Evolutionary conservation across 1,139 yeast genomes (phyloP).

Genomic region (Zygoascus sp.): DNA sequence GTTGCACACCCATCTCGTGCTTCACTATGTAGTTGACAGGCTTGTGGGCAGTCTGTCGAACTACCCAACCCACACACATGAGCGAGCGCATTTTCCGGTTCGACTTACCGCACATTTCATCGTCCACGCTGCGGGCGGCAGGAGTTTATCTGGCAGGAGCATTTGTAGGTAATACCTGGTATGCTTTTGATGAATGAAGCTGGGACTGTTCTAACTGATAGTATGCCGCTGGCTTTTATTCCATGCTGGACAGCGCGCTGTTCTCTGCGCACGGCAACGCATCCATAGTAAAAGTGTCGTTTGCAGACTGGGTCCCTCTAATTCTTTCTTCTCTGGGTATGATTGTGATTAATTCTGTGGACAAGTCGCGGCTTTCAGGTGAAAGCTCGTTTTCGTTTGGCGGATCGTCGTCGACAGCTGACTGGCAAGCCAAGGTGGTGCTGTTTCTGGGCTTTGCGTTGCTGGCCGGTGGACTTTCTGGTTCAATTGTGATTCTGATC

Average conservation of each 20-base stretch:
- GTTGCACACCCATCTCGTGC: not conserved
- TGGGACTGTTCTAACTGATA: constrained; percentile 14
- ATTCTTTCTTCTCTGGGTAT: constrained; percentile 86
- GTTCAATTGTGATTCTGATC: constrained; percentile 81
- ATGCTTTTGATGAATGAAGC: not conserved
- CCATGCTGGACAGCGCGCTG: constrained; percentile 81
- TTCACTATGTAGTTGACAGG: too few species aligned
- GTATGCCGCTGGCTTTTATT: constrained; percentile 87
- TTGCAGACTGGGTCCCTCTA: constrained; percentile 95
- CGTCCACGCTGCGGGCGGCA: constrained; percentile 60
- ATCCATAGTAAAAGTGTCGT: constrained; percentile 77
- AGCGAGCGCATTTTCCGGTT: constrained; percentile 24
- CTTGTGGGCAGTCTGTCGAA: not conserved
- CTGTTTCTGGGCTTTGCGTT: constrained; percentile 87
- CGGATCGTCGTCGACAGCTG: constrained; percentile 46
- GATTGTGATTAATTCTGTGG: constrained; percentile 87
- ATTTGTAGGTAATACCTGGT: constrained; percentile 33
- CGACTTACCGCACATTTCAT: constrained; percentile 40
- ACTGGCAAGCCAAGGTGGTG: constrained; percentile 92
- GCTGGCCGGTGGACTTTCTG: constrained; percentile 92
- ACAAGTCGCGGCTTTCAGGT: constrained; percentile 69
- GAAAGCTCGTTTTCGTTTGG: constrained; percentile 48
- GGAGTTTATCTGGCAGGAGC: constrained; percentile 78
- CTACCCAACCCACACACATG: not conserved
- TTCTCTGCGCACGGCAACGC: constrained; percentile 84